These are phyloP conservation scores for Cladosporium sp. DNA, from an alignment of 2,329 filamentous ascomycete genomes.

Conservation along the genomic window DNA sequence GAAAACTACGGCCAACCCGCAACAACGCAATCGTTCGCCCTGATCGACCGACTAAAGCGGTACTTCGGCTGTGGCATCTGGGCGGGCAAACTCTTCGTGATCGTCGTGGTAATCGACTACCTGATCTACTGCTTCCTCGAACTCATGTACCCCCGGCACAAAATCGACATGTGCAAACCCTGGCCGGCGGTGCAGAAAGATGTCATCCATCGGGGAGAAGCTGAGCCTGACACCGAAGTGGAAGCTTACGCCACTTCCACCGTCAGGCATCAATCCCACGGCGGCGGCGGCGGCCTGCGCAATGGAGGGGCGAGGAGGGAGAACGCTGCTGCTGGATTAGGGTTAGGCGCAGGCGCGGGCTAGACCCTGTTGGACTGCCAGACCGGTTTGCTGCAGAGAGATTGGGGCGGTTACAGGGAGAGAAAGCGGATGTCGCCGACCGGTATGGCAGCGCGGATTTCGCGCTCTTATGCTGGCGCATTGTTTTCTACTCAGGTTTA, in stretches of 20 bases:
- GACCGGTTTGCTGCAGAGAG: too few relatives aligned
- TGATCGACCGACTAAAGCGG: constrained; percentile 90
- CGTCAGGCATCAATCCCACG: constrained; percentile 14
- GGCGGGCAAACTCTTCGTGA: constrained; percentile 94
- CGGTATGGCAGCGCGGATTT: too few relatives aligned
- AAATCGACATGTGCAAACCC: constrained; percentile 82
- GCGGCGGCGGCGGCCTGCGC: too few relatives aligned
- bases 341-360: not conserved
- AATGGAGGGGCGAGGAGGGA: not conserved
- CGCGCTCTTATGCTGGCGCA: too few relatives aligned
- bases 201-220: not conserved
- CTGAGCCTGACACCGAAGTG: not conserved
- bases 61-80: constrained; percentile 98
- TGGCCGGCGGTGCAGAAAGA: constrained; percentile 57
- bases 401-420: too few relatives aligned
- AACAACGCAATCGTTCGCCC: constrained; percentile 67
- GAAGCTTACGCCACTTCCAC: not conserved
- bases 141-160: constrained; percentile 74
- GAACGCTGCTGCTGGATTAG: constrained; percentile 7
- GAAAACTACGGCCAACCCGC: constrained; percentile 52
- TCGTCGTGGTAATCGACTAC: constrained; percentile 93
- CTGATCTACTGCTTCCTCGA: constrained; percentile 84
- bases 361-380: not conserved
- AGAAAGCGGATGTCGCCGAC: too few relatives aligned
- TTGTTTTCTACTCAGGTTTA: too few relatives aligned